Evolutionary conservation across 257 asterid species (phyloP), one percentile per base, ranked within the genome.

Genomic region (Capsicum chinense): DNA sequence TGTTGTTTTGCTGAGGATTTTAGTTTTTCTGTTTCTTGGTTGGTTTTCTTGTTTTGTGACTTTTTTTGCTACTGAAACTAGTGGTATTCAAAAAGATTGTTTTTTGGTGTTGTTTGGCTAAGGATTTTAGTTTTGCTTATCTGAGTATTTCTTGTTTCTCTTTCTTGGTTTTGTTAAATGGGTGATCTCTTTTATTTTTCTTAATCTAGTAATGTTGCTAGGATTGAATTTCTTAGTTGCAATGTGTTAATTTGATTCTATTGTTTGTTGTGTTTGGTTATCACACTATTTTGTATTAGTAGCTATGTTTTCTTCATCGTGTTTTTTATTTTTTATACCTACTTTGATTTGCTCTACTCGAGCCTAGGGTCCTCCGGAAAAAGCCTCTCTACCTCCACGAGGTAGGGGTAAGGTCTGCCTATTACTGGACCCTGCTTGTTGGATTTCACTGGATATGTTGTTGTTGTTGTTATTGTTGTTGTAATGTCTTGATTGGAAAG

Each of bases 41-140:
- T 64, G 87, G 88, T 71, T 82, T 79, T 80, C 89, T 84, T 87
- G 87, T 76, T 87, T 86, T 58, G 62, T 84, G 59, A 10, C 8
- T 12, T 4, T 54, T 26, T 76, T 84, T 83, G 42, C 83, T 86
- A 44, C 50, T 80, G 85, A 93, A 93, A 90, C 94, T 92, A 50
- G 67, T 17, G 37, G 68, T 80, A 76, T 85, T 85, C n/a, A 84
- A 83, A 66, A 83, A 87, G 85, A 21, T 12, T n/a, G 15, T 15
- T 84, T 82, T 79, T 85, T 59, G 76, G 68, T 67, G 59, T 35
- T 66, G 21, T 85, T 68, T 68, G 5, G 7, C 44, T 39, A 87
- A 17, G 56, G 44, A 47, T 83, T 88, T 9, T 82, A 9, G 80
- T 67, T 39, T 67, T 70, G 57, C 47, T 33, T 33, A 66, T 66